Base-by-base conservation (phyloP, 495 filamentous ascomycete genomes). In the Penicillium simplicissimum region DNA sequence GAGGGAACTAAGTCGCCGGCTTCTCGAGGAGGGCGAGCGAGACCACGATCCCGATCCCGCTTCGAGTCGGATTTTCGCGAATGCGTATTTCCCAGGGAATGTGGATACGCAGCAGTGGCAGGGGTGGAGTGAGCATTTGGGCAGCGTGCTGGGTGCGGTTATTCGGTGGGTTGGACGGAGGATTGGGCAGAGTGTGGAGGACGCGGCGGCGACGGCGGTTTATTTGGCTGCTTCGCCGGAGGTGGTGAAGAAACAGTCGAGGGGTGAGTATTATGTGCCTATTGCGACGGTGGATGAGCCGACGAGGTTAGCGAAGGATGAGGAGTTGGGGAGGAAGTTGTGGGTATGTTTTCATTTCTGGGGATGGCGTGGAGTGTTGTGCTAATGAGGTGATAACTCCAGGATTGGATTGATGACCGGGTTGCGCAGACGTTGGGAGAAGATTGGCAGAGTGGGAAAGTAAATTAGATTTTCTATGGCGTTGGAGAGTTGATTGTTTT, bases 31-130 rank as follows among this genome's bases (percentile, higher is more conserved):
- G 23, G 23, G 23, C 3, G 23, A 25, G 23, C 23, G 23, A n/a
- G n/a, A n/a, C n/a, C n/a, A n/a, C 31, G 31, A 36, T 0, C 23
- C 3, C 23, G 48, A 51, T 55, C 53, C 61, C 17, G 57, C 52
- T 8, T 65, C 67, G 48, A 61, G 64, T 45, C 60, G 65, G 7
- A 70, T 79, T 8, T 76, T 73, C 47, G 75, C 67, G 13, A 79
- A 79, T 54, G 52, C 57, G 3, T 78, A 67, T 62, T 78, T 74
- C 54, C 78, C 78, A 6, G 78, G 78, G 1, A 80, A 75, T 60
- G 66, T 81, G 13, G 67, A 71, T 13, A 80, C 78, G 13, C 61
- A 66, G 23, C 71, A 73, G 28, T 76, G 71, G 68, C 64, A 64
- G 8, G 60, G 52, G 6, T 80, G 76, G 75, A 70, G 68, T 55